Percentiles rank a stretch among this genome's conserved stretches.
phyloP scores from a whole-genome alignment of 805 yeast genomes.

The Hanseniaspora nectarophila region DNA sequence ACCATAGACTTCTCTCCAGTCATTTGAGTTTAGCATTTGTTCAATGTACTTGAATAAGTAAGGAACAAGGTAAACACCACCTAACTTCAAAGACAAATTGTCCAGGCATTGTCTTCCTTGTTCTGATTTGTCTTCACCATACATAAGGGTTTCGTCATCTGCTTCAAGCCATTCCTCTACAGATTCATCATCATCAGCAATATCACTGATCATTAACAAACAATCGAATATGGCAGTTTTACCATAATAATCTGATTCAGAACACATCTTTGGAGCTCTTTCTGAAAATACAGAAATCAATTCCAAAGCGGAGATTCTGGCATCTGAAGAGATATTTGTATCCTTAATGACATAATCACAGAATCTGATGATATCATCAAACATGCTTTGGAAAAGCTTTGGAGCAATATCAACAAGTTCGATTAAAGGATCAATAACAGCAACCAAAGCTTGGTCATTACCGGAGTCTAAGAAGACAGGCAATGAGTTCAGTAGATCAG shows the following conservation, averaged over 20 bases:
- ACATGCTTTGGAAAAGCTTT: constrained; percentile 83
- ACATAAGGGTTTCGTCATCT: constrained; percentile 67
- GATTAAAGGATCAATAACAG: constrained; percentile 78
- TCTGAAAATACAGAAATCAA: constrained; percentile 83
- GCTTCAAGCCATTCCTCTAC: constrained; percentile 77
- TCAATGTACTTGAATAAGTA: constrained; percentile 82
- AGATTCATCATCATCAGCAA: constrained; percentile 78
- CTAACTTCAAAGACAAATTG: constrained; percentile 71
- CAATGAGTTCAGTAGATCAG: constrained; percentile 70
- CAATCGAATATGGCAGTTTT: constrained; percentile 60
- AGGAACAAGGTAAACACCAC: constrained; percentile 71
- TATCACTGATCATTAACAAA: constrained; percentile 80
- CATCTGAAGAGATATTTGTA: constrained; percentile 61
- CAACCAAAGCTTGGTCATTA: constrained; percentile 67
- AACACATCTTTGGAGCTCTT: constrained; percentile 91
- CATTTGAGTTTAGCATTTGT: constrained; percentile 57
- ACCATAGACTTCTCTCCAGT: constrained; percentile 94
- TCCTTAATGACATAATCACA: constrained; percentile 74
- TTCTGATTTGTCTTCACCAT: constrained; percentile 74
- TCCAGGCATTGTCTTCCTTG: constrained; percentile 94
- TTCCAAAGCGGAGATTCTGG: constrained; percentile 81
- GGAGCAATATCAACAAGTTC: constrained; percentile 91
- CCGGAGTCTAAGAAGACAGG: constrained; percentile 73
- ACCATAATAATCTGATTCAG: constrained; percentile 59
- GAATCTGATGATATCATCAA: constrained; percentile 75